A percentile compares a stretch with the other conserved stretches of the same genome.
Evolutionary conservation across 768 basidiomycete species (phyloP).

Genomic region (Leccinum truebloodii): DNA sequence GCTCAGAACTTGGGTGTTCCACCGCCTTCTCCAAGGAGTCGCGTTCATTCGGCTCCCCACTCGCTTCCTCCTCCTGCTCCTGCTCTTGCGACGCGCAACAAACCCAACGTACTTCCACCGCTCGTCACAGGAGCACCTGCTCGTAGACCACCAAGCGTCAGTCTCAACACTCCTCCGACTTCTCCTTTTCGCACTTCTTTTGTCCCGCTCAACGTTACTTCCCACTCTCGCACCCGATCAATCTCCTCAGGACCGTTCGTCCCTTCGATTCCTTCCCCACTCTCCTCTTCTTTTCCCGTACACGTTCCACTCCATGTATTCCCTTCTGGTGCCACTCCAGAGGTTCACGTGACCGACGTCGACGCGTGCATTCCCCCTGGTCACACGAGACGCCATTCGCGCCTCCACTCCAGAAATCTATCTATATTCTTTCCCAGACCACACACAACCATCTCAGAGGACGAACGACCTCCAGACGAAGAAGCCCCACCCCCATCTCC

Average conservation of each 20-base stretch:
- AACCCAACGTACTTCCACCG: constrained; percentile 22
- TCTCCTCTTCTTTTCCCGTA: constrained; percentile 27
- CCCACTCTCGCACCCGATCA: constrained; percentile 34
- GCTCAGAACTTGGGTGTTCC: constrained; percentile 6
- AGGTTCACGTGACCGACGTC: constrained; percentile 18
- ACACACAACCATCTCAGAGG: constrained; percentile 64
- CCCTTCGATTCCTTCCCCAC: constrained; percentile 30
- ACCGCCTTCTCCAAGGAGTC: constrained; percentile 24
- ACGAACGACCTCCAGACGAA: constrained; percentile 49
- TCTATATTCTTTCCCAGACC: constrained; percentile 88
- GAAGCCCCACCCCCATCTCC: constrained; percentile 49
- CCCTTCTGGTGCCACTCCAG: constrained; percentile 24
- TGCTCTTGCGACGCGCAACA: constrained; percentile 24
- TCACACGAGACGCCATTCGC: constrained; percentile 52
- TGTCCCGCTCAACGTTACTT: neutral
- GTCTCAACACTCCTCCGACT: constrained; percentile 28
- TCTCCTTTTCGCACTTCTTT: constrained; percentile 35
- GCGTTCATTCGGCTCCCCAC: constrained; percentile 29
- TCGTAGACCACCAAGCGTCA: constrained; percentile 26
- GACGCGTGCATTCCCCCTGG: constrained; percentile 21
- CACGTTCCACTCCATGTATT: constrained; percentile 29
- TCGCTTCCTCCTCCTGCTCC: constrained; percentile 20
- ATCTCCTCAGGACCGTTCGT: constrained; percentile 35
- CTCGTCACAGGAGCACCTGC: constrained; percentile 29
- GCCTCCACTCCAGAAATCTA: constrained; percentile 88